Percentiles rank a stretch among this genome's conserved stretches.
These are phyloP conservation scores for Aspergillus cavernicola DNA, from an alignment of 495 filamentous ascomycete species.

Conservation along the genomic window DNA sequence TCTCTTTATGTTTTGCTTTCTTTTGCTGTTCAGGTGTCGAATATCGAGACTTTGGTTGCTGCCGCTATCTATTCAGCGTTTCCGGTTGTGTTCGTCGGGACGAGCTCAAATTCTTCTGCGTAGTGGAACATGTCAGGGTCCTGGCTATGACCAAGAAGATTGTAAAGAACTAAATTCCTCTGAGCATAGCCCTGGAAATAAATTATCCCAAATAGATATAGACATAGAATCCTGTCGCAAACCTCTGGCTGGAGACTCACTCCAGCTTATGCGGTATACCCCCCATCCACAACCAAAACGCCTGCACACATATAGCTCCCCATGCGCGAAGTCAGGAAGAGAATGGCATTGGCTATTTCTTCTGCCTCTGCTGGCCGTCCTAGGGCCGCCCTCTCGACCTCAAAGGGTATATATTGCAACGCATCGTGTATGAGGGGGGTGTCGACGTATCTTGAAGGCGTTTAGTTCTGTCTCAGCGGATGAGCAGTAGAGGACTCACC, in stretches of 20 bases:
- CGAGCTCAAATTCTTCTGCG: no score
- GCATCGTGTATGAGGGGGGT: conserved; percentile 14
- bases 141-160: no score
- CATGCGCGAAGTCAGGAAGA: conserved; percentile 5
- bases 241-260: background rate
- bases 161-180: no score
- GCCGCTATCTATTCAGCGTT: background rate
- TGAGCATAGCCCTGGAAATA: no score
- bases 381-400: conserved; percentile 9
- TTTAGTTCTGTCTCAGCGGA: background rate
- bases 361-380: background rate
- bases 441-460: conserved; percentile 12
- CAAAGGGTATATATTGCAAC: background rate
- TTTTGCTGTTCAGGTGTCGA: no score
- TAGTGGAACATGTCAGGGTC: no score
- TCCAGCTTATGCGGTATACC: background rate
- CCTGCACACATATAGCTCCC: conserved; percentile 7
- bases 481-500: conserved; percentile 17
- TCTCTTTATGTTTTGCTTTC: background rate
- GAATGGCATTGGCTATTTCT: conserved; percentile 4
- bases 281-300: conserved; percentile 6
- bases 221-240: no score
- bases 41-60: background rate
- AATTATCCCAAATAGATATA: no score
- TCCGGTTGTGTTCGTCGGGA: background rate